Percentiles rank a stretch among this genome's conserved stretches.
phyloP scores from a whole-genome alignment of 805 yeast genomes.

The Myxozyma kluyveri region DNA sequence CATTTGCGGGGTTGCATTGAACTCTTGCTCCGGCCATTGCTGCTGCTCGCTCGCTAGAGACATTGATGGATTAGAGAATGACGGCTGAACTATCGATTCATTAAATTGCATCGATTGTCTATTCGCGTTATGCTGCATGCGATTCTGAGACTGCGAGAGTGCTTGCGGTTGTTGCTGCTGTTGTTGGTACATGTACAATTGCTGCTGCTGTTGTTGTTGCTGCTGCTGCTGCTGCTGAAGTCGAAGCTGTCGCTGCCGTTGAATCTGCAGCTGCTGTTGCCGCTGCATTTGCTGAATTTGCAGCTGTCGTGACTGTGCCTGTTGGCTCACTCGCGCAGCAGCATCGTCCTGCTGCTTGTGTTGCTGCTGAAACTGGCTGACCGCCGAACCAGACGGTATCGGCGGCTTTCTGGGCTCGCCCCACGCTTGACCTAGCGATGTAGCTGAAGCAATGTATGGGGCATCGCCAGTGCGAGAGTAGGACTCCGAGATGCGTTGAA shows the following conservation, averaged over 20 bases:
- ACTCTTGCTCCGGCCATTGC: constrained; percentile 1
- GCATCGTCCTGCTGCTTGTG: too few relatives aligned
- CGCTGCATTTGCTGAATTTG: constrained; percentile 13
- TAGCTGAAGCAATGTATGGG: constrained; percentile 16
- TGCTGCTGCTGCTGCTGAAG: neutral
- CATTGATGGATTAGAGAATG: too few relatives aligned
- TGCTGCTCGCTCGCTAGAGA: too few relatives aligned
- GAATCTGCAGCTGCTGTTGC: constrained; percentile 12
- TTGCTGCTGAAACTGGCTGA: constrained; percentile 18
- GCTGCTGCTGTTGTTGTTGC: neutral
- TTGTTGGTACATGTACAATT: neutral
- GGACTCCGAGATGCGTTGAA: constrained; percentile 11
- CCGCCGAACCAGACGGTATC: neutral
- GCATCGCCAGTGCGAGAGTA: constrained; percentile 18
- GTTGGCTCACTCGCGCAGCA: too few relatives aligned
- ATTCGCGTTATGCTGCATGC: too few relatives aligned
- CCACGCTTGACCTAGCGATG: constrained; percentile 10
- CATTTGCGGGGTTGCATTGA: neutral
- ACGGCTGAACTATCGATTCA: too few relatives aligned
- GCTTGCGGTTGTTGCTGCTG: constrained; percentile 4
- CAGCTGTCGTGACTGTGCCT: constrained; percentile 18
- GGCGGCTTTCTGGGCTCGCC: constrained; percentile 6
- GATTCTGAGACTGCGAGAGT: too few relatives aligned
- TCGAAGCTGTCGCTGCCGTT: neutral
- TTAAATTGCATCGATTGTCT: too few relatives aligned